phyloP scores from a whole-genome alignment of 495 filamentous ascomycete species.

The Penicilliopsis zonata region DNA sequence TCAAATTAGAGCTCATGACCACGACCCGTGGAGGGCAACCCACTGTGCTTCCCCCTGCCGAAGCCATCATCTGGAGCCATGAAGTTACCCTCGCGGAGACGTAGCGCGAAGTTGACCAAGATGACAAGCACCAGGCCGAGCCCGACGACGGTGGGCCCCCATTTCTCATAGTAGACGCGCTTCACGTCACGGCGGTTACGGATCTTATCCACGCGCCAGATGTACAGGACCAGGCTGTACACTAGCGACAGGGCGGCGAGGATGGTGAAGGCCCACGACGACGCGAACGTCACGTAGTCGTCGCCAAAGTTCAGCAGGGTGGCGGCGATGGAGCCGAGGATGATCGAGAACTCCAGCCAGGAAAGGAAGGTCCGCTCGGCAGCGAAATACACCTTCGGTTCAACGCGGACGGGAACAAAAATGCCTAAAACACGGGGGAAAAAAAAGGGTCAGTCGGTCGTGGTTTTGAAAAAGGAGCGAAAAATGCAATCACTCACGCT shows the following conservation, averaged over 20 bases:
- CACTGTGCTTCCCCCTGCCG: conserved; percentile 5
- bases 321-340: conserved; percentile 83
- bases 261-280: conserved; percentile 68
- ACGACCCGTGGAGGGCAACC: background rate
- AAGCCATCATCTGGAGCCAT: conserved; percentile 6
- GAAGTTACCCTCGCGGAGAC: conserved; percentile 23
- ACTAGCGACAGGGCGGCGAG: conserved; percentile 61
- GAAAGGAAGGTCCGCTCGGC: conserved; percentile 92
- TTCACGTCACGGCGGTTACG: conserved; percentile 65
- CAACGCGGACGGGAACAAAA: conserved; percentile 87
- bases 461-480: conserved; percentile 1
- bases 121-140: conserved; percentile 58
- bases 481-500: conserved; percentile 38
- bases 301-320: conserved; percentile 83
- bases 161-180: conserved; percentile 70
- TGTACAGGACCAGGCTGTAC: conserved; percentile 72
- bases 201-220: conserved; percentile 80
- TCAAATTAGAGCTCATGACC: background rate
- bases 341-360: conserved; percentile 95
- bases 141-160: conserved; percentile 76
- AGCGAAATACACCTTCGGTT: conserved; percentile 96
- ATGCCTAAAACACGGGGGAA: conserved; percentile 42
- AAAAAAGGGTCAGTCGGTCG: background rate
- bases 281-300: conserved; percentile 42
- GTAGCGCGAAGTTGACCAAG: conserved; percentile 57